These are phyloP conservation scores for Colletotrichum sidae DNA, from an alignment of 2,329 filamentous ascomycete genomes.

Conservation along the genomic window DNA sequence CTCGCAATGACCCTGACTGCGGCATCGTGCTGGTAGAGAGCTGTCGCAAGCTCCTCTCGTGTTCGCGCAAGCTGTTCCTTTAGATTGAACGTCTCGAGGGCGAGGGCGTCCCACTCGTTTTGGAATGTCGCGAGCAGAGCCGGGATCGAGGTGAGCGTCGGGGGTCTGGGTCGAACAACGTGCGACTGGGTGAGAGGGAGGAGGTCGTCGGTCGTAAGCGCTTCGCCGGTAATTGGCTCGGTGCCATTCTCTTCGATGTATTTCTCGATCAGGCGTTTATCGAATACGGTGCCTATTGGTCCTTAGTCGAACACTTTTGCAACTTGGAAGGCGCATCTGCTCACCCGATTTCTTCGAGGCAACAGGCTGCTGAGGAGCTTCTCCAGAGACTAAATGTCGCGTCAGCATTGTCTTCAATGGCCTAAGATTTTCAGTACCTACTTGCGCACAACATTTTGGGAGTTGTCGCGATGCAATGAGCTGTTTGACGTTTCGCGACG, in stretches of 20 bases:
- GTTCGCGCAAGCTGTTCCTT: slow-evolving; percentile 91
- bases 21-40: slow-evolving; percentile 96
- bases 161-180: slow-evolving; percentile 88
- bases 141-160: slow-evolving; percentile 94
- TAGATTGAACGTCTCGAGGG: slow-evolving; percentile 90
- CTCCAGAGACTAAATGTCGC: slow-evolving; percentile 82
- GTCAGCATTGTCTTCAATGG: slow-evolving; percentile 27
- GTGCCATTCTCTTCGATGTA: slow-evolving; percentile 94
- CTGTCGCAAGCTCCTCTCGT: slow-evolving; percentile 91
- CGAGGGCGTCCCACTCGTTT: slow-evolving; percentile 96
- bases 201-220: slow-evolving; percentile 85
- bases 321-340: slow-evolving; percentile 45
- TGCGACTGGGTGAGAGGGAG: slow-evolving; percentile 86
- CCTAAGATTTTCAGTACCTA: slow-evolving; percentile 42
- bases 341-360: slow-evolving; percentile 93
- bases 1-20: slow-evolving; percentile 95
- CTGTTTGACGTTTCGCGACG: slow-evolving; percentile 25
- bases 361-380: slow-evolving; percentile 93
- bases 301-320: slow-evolving; percentile 16
- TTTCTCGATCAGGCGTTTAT: slow-evolving; percentile 93
- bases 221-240: slow-evolving; percentile 90
- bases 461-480: slow-evolving; percentile 22
- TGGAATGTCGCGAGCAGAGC: slow-evolving; percentile 95
- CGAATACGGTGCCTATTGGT: slow-evolving; percentile 82
- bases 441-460: slow-evolving; percentile 49